A percentile compares a stretch with the other conserved stretches of the same genome.
phyloP scores from a whole-genome alignment of 2,329 filamentous ascomycete genomes.

The Pochonia chlamydosporia region DNA sequence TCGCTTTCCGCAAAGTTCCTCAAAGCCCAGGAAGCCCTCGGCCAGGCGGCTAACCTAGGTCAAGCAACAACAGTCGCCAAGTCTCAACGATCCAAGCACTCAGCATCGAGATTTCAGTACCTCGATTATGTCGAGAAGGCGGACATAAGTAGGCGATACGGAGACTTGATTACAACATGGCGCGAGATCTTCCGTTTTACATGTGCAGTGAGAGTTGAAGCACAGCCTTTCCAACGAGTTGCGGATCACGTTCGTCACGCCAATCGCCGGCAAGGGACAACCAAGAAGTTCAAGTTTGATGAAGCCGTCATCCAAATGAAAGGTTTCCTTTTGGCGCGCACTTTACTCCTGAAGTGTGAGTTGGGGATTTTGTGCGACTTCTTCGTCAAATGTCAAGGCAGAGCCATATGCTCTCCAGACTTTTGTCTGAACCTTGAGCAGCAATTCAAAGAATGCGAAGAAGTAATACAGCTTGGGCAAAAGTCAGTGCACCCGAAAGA shows the following conservation, averaged over 20 bases:
- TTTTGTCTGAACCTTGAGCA: constrained; percentile 20
- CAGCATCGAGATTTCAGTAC: background rate
- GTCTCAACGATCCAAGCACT: background rate
- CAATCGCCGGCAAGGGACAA: constrained; percentile 20
- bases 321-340: constrained; percentile 32
- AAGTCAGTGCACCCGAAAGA: constrained; percentile 30
- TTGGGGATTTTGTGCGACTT: constrained; percentile 37
- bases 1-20: constrained; percentile 9
- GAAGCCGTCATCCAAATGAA: constrained; percentile 29
- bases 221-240: constrained; percentile 45
- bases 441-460: constrained; percentile 32
- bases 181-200: constrained; percentile 8
- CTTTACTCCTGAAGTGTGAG: constrained; percentile 44
- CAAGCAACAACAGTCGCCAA: background rate
- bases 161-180: constrained; percentile 4
- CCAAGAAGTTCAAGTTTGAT: constrained; percentile 26
- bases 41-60: background rate
- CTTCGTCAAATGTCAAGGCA: constrained; percentile 16
- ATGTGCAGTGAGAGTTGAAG: constrained; percentile 31
- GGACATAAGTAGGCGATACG: background rate
- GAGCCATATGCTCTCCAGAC: background rate
- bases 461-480: constrained; percentile 32
- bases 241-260: constrained; percentile 37
- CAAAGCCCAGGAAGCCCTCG: constrained; percentile 8
- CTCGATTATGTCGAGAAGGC: background rate